A percentile compares a stretch with the other conserved stretches of the same genome.
Conservation (phyloP, 2,329 filamentous ascomycete genomes). For the Capronia epimyces region DNA sequence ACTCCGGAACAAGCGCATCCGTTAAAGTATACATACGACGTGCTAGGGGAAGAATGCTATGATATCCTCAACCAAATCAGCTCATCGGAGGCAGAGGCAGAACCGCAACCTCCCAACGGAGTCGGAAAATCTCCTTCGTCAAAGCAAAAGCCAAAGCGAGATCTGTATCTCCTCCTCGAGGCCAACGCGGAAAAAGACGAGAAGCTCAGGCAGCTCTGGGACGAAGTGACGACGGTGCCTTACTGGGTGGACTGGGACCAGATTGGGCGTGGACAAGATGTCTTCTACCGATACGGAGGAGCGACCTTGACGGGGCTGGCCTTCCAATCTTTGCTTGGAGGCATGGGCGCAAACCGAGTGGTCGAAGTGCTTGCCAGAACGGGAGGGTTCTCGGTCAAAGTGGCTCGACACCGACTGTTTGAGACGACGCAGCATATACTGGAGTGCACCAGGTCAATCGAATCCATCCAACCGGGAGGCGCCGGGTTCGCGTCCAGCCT, state of each 20-base stretch:
- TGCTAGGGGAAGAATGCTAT: conserved; percentile 60
- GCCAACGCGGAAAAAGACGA: conserved; percentile 55
- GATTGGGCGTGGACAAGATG: conserved; percentile 66
- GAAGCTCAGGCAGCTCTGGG: conserved; percentile 57
- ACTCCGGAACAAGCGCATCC: conserved; percentile 55
- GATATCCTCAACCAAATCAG: conserved; percentile 59
- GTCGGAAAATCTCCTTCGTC: neutral
- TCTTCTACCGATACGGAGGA: conserved; percentile 71
- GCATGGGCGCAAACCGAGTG: conserved; percentile 60
- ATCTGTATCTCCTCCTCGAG: conserved; percentile 59
- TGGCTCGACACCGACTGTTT: conserved; percentile 60
- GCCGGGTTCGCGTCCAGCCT: conserved; percentile 60
- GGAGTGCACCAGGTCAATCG: conserved; percentile 61
- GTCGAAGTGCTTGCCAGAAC: conserved; percentile 70
- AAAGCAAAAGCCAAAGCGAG: conserved; percentile 43
- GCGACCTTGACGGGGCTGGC: conserved; percentile 59
- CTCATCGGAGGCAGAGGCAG: conserved; percentile 34
- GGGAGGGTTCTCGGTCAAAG: conserved; percentile 64
- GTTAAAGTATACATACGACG: conserved; percentile 63
- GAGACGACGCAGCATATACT: conserved; percentile 73
- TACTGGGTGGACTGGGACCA: conserved; percentile 75
- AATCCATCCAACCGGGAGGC: conserved; percentile 63
- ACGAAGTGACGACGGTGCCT: conserved; percentile 60
- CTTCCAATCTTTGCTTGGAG: conserved; percentile 60
- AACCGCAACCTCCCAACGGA: conserved; percentile 21